Evolutionary conservation across 2,329 filamentous ascomycete genomes (phyloP), one percentile per base, ranked within the genome.

Genomic region (Didymella sp.): DNA sequence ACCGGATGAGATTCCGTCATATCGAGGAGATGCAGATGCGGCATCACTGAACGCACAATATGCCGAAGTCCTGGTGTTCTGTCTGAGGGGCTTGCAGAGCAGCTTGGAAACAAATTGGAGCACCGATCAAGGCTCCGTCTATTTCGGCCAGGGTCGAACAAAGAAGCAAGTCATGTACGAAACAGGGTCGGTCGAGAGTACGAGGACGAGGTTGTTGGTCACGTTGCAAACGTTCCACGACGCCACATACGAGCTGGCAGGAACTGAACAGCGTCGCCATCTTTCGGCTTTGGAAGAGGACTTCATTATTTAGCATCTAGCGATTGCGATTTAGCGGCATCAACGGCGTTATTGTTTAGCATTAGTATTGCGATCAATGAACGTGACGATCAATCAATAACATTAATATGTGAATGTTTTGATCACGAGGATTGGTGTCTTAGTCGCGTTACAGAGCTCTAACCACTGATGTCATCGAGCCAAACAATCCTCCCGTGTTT

Each of bases 41-140:
- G 28, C 41, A 4, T 24, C 17, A 3, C 15, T 22, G 1, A 42
- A 50, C 4, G 47, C 33, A 17, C 51, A 49, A 22, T 42, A 64
- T 31, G 33, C 43, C 1, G 59, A 60, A 1, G 60, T 75, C 3
- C 51, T 71, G 1, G 38, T 64, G 1, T 76, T 76, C 44, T 72
- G 64, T 37, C 70, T 71, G 2, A 76, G 76, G 30, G 79, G 82
- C 24, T 64, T 86, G 3, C 67, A 76, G 31, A 68, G 77, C 1
- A 77, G 78, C 37, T 63, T 85, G 17, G 70, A 67, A 22, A 72
- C 72, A 1, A 80, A 78, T 30, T 86, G 84, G 83, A 67, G 60
- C 6, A 77, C 78, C 24, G 52, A 52, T 13, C 38, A 47, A 15
- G 64, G 56, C 1, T 27, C 53, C 47, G 80, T 84, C 59, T 84